Conservation (phyloP, 768 basidiomycete species). For the Boletus vinaceobasis region DNA sequence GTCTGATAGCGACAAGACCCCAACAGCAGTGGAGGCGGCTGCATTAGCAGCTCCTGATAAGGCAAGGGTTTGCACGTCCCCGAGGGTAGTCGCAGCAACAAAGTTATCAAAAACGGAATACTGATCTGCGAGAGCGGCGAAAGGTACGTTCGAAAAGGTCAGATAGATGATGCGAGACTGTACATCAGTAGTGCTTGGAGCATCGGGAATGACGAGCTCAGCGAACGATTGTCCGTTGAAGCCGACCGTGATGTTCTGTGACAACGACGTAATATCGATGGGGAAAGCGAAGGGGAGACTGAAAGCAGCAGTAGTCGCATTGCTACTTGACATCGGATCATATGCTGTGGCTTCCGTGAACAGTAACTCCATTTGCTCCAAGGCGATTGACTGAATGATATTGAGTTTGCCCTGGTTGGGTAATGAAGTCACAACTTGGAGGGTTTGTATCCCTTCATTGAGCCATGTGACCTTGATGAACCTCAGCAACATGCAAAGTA, state of each 20-base stretch:
- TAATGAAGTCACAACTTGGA: conserved; percentile 55
- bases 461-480: conserved; percentile 60
- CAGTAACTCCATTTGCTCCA: conserved; percentile 56
- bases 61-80: conserved; percentile 41
- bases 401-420: conserved; percentile 60
- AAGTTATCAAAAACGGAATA: conserved; percentile 58
- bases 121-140: conserved; percentile 48
- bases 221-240: conserved; percentile 55
- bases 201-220: conserved; percentile 55
- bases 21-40: conserved; percentile 63
- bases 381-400: conserved; percentile 60
- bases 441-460: conserved; percentile 64
- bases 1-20: conserved; percentile 51
- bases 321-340: conserved; percentile 54
- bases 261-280: conserved; percentile 58
- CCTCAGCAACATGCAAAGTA: conserved; percentile 1
- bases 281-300: conserved; percentile 69
- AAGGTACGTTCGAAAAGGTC: conserved; percentile 56
- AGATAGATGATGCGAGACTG: conserved; percentile 57
- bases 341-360: conserved; percentile 60
- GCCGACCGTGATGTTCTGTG: conserved; percentile 55
- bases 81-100: conserved; percentile 56
- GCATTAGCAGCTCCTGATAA: conserved; percentile 55
- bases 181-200: conserved; percentile 59
- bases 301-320: conserved; percentile 60